Evolutionary conservation across 108 stramenopile species (phyloP).

Genomic region (Pinguiococcus pyrenoidosus): DNA sequence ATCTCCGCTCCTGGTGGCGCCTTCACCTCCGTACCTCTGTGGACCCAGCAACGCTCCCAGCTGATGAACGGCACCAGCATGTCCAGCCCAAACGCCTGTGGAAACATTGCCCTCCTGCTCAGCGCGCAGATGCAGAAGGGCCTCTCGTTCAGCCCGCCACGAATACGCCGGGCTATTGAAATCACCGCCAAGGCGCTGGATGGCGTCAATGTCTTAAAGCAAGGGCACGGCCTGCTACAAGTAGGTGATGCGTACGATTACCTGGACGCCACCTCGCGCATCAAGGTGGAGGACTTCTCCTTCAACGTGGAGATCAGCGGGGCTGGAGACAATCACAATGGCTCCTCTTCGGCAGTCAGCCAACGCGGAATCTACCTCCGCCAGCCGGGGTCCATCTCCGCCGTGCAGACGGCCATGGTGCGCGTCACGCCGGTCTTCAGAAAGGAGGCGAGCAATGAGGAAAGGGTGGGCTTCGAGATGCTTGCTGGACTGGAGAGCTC

Average conservation of each 20-base stretch:
- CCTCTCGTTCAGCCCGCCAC: constrained; percentile 35
- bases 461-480: constrained; percentile 34
- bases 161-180: constrained; percentile 52
- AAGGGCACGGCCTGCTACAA: constrained; percentile 59
- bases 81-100: constrained; percentile 57
- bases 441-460: constrained; percentile 27
- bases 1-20: constrained; percentile 79
- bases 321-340: constrained; percentile 1
- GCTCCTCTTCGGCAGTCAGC: background rate
- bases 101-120: constrained; percentile 61
- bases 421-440: constrained; percentile 27
- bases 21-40: constrained; percentile 63
- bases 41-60: constrained; percentile 53
- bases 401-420: constrained; percentile 7
- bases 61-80: constrained; percentile 76
- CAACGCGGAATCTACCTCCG: constrained; percentile 63
- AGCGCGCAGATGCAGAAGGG: constrained; percentile 51
- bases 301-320: background rate
- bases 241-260: constrained; percentile 47
- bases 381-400: constrained; percentile 13
- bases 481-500: constrained; percentile 11
- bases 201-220: constrained; percentile 24
- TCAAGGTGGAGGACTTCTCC: background rate
- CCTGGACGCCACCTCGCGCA: background rate
- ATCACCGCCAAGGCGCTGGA: constrained; percentile 51